phyloP scores from a whole-genome alignment of 441 rosid genomes.

The Gossypium davidsonii region DNA sequence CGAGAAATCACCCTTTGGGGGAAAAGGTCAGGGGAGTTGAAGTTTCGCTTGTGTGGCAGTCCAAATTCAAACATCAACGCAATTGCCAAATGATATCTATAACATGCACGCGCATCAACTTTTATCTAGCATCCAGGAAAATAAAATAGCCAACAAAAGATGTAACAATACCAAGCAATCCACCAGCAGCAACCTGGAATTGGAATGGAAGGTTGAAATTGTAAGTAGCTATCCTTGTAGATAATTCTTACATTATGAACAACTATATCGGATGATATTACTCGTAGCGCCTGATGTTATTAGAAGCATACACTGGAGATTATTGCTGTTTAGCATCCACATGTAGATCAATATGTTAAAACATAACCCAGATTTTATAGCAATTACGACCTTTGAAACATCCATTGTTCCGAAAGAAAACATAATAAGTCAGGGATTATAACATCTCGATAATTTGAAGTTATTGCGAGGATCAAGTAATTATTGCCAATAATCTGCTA shows the following conservation, averaged over 20 bases:
- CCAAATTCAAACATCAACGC: not conserved
- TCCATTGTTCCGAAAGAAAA: not conserved
- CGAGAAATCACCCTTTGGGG: not conserved
- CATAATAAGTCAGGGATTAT: not conserved
- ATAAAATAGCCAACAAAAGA: slow-evolving; percentile 48
- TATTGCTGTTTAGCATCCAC: not conserved
- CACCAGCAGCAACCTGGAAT: slow-evolving; percentile 74
- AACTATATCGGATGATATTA: not conserved
- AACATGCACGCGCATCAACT: slow-evolving; percentile 16
- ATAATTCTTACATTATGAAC: not conserved
- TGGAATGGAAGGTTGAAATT: slow-evolving; percentile 7
- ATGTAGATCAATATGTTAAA: not conserved
- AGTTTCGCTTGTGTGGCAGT: not conserved
- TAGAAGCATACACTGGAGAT: not conserved
- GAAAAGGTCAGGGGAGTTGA: slow-evolving; percentile 8
- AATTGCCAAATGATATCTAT: not conserved
- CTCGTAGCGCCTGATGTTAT: not conserved
- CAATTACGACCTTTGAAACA: not conserved
- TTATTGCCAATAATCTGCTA: not conserved
- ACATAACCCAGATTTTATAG: not conserved
- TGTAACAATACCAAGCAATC: slow-evolving; percentile 59
- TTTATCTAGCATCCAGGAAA: slow-evolving; percentile 17
- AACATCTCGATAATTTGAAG: slow-evolving; percentile 1
- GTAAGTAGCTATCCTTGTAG: not conserved
- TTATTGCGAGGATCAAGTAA: not conserved